Base-by-base conservation (phyloP, 768 basidiomycete genomes). In the Leccinum longicurvipes region DNA sequence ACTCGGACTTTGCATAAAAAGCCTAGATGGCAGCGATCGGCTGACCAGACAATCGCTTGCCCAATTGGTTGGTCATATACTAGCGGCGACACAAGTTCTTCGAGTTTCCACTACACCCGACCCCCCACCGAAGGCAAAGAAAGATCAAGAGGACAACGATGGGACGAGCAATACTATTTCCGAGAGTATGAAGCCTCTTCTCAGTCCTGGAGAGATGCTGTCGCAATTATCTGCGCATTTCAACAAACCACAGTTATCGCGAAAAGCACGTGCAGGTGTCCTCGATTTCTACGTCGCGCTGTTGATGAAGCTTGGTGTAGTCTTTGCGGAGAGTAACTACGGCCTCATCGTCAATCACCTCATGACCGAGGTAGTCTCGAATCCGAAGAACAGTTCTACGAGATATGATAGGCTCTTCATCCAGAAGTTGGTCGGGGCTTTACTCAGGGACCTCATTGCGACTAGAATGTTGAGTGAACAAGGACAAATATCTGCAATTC, bases 401-500 rank as follows among this genome's bases (percentile, higher is more conserved):
- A 79, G 88, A 59, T 88, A 92, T 66, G 97, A 98, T 29, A 78
- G 78, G 1, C 69, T 98, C 2, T 75, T 89, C 9, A 77, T 87
- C 3, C 78, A 93, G 29, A 85, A 84, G 28, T 74, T 91, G 15
- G 86, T 93, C 25, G 86, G 84, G 3, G 80, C 93, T 29, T 63
- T 98, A 11, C 72, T 98, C 27, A 78, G 93, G 50, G 92, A 97
- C 62, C 79, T 98, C 25, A 84, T 99, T 44, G 93, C 91, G 2
- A 84, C 89, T 2, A 76, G 95, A 57, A 87, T 97, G 80, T 73
- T 98, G 60, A 89, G 89, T 57, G 96, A 99, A 65, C 91, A 93
- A 66, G 95, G 89, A 0, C 96, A 98, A 71, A 95, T 98, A 46
- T 76, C 78, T 25, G 95, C 95, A 2, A 90, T 97, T 31, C 86